Evolutionary conservation across 2,329 filamentous ascomycete species (phyloP), one percentile per base, ranked within the genome.

Genomic region (Hymenoscyphus infarciens): DNA sequence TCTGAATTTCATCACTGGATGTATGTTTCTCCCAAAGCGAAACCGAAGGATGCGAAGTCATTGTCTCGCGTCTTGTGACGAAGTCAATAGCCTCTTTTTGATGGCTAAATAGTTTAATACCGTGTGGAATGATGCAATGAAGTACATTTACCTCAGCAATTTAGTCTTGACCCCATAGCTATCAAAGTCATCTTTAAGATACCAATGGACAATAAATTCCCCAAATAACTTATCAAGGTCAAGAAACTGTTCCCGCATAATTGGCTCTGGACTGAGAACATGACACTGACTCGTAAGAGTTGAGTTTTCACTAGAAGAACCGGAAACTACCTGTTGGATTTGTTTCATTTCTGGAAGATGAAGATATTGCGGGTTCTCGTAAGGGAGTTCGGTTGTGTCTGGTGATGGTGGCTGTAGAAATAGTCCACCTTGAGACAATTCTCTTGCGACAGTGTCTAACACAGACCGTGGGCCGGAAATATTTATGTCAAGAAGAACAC

Each of bases 61-160:
- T 0, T 76, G 74, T 13, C 72, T 74, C 60, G 79, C 77, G 56
- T 77, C 70, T 52, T 76, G 69, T 60, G 72, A 79, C 77, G 58
- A 78, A 79, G 0, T 70, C 68, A 1, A 79, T 59, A 0, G 74
- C 77, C 54, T 74, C 63, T 27, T 75, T 61, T 66, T 79, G 77
- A 42, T 79, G 77, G 1, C 77, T 79, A 39, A 39, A 10, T 39
- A 2, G 5, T 5, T 39, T 5, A 39, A 5, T 39, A 39, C 3
- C 13, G 5, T 39, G 13, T 10, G 13, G 6, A 1, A 7, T 4
- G 5, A 16, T 39, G 11, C 11, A 16, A 16, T 16, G 5, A 4
- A 15, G 16, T 15, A 16, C 16, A 13, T 5, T 16, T 39, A 39
- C 38, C 38, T 39, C 2, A 5, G 13, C 11, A 39, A 16, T 39